A percentile compares a stretch with the other conserved stretches of the same genome.
phyloP scores from a whole-genome alignment of 805 yeast genomes.

The Pichia manshurica region DNA sequence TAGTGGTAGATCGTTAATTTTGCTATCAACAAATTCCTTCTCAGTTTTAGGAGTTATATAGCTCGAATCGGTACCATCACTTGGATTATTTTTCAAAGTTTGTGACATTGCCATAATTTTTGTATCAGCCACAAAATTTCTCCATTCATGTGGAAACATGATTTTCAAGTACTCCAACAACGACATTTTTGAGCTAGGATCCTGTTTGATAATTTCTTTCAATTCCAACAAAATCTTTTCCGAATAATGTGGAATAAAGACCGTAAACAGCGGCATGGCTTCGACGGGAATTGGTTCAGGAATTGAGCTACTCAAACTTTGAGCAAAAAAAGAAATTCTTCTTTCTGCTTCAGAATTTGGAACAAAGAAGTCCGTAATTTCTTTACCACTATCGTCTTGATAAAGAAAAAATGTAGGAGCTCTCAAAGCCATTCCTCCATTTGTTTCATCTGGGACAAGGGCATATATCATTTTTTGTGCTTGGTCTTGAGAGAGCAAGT shows the following conservation, averaged over 20 bases:
- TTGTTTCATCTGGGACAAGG: slow-evolving; percentile 48
- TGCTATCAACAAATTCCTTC: slow-evolving; percentile 33
- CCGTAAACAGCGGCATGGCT: slow-evolving; percentile 47
- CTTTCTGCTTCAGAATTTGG: slow-evolving; percentile 47
- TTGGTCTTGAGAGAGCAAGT: slow-evolving; percentile 45
- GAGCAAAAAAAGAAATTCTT: slow-evolving; percentile 49
- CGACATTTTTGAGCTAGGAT: slow-evolving; percentile 42
- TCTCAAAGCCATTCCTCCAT: slow-evolving; percentile 30
- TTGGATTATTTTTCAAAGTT: not conserved
- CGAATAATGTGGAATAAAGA: slow-evolving; percentile 46
- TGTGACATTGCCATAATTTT: slow-evolving; percentile 39
- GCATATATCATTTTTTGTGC: slow-evolving; percentile 31
- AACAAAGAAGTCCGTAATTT: slow-evolving; percentile 36
- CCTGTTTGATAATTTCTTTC: slow-evolving; percentile 43
- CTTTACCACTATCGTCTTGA: slow-evolving; percentile 42
- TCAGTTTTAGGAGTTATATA: slow-evolving; percentile 32
- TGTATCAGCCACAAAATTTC: slow-evolving; percentile 69
- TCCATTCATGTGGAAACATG: slow-evolving; percentile 74
- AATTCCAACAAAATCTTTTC: slow-evolving; percentile 42
- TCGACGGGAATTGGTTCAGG: slow-evolving; percentile 44
- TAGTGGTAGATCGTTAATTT: slow-evolving; percentile 59
- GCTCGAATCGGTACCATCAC: not conserved
- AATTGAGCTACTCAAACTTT: slow-evolving; percentile 42
- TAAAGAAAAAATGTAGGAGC: slow-evolving; percentile 43
- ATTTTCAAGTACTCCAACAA: slow-evolving; percentile 74